These are phyloP conservation scores for Geranomyces michiganensis DNA, from an alignment of 192 early-diverging fungal genomes.

Conservation along the genomic window DNA sequence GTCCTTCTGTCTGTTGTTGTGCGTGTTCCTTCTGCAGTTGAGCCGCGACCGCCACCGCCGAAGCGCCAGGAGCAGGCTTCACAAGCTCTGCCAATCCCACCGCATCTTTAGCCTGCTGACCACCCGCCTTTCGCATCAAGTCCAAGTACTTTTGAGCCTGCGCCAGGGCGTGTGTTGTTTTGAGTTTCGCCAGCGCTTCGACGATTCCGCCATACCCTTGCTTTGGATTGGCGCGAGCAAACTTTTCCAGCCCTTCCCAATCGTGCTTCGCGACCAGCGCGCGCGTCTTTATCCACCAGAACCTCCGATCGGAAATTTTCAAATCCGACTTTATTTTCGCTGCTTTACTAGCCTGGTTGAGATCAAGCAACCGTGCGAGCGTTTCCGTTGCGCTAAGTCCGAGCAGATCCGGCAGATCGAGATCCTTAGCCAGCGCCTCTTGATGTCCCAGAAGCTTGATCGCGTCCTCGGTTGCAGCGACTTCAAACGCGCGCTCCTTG, in stretches of 20 bases:
- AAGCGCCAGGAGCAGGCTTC: too few species aligned
- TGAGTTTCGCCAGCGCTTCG: slow-evolving; percentile 25
- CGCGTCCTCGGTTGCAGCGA: slow-evolving; percentile 79
- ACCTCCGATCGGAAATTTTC: slow-evolving; percentile 82
- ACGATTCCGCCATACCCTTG: slow-evolving; percentile 37
- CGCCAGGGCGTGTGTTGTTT: slow-evolving; percentile 12
- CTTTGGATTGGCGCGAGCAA: slow-evolving; percentile 36
- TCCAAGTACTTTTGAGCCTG: slow-evolving; percentile 43
- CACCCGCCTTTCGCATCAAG: slow-evolving; percentile 41
- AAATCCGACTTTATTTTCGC: slow-evolving; percentile 81
- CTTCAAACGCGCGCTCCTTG: slow-evolving; percentile 70
- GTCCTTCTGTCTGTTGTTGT: too few species aligned
- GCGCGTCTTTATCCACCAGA: slow-evolving; percentile 88
- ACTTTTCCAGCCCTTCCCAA: slow-evolving; percentile 86
- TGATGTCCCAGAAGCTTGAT: slow-evolving; percentile 78
- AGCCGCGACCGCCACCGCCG: too few species aligned
- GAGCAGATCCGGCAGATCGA: slow-evolving; percentile 56
- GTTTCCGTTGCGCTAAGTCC: slow-evolving; percentile 86
- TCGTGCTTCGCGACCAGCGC: slow-evolving; percentile 75
- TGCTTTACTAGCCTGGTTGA: slow-evolving; percentile 74
- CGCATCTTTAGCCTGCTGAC: slow-evolving; percentile 36
- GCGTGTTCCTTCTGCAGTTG: too few species aligned
- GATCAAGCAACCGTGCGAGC: slow-evolving; percentile 72
- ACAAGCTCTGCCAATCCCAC: slow-evolving; percentile 15
- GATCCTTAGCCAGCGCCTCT: slow-evolving; percentile 73